phyloP scores from a whole-genome alignment of 2,329 filamentous ascomycete species.

The Fonsecaea multimorphosa region DNA sequence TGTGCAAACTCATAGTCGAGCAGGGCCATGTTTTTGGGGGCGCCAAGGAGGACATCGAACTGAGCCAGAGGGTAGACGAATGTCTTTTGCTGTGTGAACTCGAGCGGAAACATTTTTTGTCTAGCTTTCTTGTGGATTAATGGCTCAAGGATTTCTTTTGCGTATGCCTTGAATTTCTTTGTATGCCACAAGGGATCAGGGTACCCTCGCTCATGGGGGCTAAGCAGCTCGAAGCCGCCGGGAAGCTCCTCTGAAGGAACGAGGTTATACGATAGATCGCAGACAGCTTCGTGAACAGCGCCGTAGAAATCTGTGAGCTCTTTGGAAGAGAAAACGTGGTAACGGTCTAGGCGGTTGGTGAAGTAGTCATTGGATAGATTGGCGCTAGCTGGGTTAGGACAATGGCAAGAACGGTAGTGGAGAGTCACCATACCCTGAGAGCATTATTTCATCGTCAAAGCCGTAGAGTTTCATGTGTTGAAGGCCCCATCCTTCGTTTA shows the following conservation, averaged over 20 bases:
- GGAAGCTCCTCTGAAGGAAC: conserved; percentile 60
- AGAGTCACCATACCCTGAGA: conserved; percentile 71
- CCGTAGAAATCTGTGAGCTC: conserved; percentile 83
- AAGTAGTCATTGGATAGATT: conserved; percentile 96
- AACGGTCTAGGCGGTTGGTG: conserved; percentile 91
- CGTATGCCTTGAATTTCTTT: conserved; percentile 66
- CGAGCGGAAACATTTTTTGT: conserved; percentile 39
- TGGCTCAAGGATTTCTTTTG: conserved; percentile 69
- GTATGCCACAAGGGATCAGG: conserved; percentile 40
- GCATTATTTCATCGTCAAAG: conserved; percentile 90
- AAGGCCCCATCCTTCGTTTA: conserved; percentile 97
- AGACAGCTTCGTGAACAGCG: conserved; percentile 75
- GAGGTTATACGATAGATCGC: conserved; percentile 81
- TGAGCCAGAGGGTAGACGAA: conserved; percentile 86
- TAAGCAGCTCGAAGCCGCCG: conserved; percentile 62
- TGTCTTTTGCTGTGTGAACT: conserved; percentile 61
- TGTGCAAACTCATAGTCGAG: conserved; percentile 37
- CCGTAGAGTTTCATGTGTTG: conserved; percentile 99
- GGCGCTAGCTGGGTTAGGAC: conserved; percentile 58
- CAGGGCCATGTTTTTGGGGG: conserved; percentile 34
- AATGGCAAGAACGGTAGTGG: conserved; percentile 13
- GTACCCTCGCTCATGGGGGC: conserved; percentile 37
- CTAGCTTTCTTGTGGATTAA: conserved; percentile 61
- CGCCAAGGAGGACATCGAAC: conserved; percentile 76
- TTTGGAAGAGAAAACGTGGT: conserved; percentile 84